A percentile compares a stretch with the other conserved stretches of the same genome.
Conservation (phyloP, 192 early-diverging fungal genomes). For the Oehlia diaphana region DNA sequence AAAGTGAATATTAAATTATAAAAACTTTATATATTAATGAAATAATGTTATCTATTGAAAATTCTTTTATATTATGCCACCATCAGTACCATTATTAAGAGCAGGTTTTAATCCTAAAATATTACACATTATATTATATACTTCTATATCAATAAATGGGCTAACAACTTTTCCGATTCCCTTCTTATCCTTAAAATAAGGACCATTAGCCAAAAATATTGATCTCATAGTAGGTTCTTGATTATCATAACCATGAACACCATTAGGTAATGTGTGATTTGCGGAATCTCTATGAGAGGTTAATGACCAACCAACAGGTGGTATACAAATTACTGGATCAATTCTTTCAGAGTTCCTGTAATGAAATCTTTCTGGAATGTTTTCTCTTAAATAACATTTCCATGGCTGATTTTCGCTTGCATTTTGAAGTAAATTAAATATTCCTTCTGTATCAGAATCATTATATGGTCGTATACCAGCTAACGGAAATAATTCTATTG, state of each 20-base stretch:
- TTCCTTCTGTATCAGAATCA: conserved; percentile 38
- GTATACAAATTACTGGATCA: conserved; percentile 70
- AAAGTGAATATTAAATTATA: too few relatives aligned
- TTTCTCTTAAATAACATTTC: conserved; percentile 67
- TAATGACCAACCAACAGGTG: conserved; percentile 66
- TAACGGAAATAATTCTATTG: conserved; percentile 65
- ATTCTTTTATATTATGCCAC: conserved; percentile 7
- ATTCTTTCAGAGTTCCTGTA: conserved; percentile 67
- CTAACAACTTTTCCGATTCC: conserved; percentile 29
- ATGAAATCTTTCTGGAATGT: conserved; percentile 73
- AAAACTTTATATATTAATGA: too few relatives aligned
- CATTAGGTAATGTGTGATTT: conserved; percentile 34
- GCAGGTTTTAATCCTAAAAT: conserved; percentile 61
- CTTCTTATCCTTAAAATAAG: conserved; percentile 50
- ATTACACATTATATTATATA: conserved; percentile 65
- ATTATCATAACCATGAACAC: conserved; percentile 88
- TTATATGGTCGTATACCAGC: conserved; percentile 60
- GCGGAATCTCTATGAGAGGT: conserved; percentile 41
- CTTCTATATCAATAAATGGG: conserved; percentile 69
- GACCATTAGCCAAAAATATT: conserved; percentile 81
- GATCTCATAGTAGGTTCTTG: conserved; percentile 75
- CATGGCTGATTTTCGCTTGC: conserved; percentile 50
- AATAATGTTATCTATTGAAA: too few relatives aligned
- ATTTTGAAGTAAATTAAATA: conserved; percentile 54
- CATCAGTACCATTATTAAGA: conserved; percentile 72